Conservation (phyloP, 164 flowering plant genomes). For the Tetrastigma voinierianum region DNA sequence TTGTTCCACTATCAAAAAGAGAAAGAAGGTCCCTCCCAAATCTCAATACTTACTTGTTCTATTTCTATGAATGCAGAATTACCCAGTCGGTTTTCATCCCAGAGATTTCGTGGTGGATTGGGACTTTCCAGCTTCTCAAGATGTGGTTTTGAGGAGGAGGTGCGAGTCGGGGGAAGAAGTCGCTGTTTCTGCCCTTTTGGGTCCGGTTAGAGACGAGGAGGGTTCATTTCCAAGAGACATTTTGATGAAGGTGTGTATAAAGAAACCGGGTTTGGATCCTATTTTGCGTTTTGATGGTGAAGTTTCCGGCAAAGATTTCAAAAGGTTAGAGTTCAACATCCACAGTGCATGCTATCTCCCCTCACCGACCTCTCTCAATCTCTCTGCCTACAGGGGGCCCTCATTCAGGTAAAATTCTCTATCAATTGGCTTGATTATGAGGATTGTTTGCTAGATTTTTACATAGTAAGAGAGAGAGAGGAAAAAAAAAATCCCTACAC, state of each 20-base stretch:
- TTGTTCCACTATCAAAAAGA: background rate
- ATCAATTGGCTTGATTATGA: too few species aligned
- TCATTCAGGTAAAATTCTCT: too few species aligned
- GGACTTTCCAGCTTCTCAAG: conserved; percentile 57
- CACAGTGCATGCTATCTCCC: conserved; percentile 21
- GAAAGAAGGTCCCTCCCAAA: too few species aligned
- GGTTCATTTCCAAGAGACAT: conserved; percentile 39
- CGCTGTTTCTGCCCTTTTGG: conserved; percentile 70
- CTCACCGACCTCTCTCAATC: too few species aligned
- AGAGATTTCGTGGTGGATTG: conserved; percentile 61
- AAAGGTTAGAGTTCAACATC: conserved; percentile 40
- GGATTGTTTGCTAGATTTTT: too few species aligned
- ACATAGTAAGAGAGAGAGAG: too few species aligned
- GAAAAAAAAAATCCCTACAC: too few species aligned
- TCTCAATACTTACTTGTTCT: too few species aligned
- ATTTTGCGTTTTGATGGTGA: conserved; percentile 76
- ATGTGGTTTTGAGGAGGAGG: conserved; percentile 63
- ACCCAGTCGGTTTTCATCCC: conserved; percentile 33
- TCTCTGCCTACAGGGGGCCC: too few species aligned
- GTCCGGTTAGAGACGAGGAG: conserved; percentile 20
- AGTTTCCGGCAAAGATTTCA: conserved; percentile 21
- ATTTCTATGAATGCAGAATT: conserved; percentile 22
- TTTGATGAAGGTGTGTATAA: conserved; percentile 72
- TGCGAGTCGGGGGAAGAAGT: conserved; percentile 69
- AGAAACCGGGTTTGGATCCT: conserved; percentile 64